Conservation (phyloP, 345 rosid species). For the Salix arbutifolia region DNA sequence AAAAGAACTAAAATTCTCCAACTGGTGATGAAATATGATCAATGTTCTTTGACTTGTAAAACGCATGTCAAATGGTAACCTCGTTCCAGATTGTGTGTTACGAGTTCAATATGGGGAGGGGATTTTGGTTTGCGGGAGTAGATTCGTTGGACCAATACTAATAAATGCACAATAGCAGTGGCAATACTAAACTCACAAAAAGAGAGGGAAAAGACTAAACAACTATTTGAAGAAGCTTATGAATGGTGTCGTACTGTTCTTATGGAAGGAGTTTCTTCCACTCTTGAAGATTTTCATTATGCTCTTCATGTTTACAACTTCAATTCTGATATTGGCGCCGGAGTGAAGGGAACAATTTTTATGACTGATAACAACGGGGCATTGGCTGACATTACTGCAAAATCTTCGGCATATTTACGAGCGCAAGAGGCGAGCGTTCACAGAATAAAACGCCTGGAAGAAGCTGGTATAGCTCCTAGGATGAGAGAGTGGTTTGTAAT, state of each 20-base stretch:
- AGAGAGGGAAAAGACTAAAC: too few relatives aligned
- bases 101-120: too few relatives aligned
- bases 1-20: neutral
- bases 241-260: too few relatives aligned
- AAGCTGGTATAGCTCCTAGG: constrained; percentile 85
- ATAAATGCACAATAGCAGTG: too few relatives aligned
- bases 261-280: too few relatives aligned
- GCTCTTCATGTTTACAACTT: too few relatives aligned
- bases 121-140: too few relatives aligned
- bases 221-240: too few relatives aligned
- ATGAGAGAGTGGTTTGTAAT: constrained; percentile 72
- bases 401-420: constrained; percentile 75
- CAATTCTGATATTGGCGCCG: too few relatives aligned
- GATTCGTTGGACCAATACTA: too few relatives aligned
- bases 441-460: constrained; percentile 64
- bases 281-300: too few relatives aligned
- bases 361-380: constrained; percentile 70
- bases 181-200: too few relatives aligned
- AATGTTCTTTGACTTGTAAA: neutral
- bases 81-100: neutral
- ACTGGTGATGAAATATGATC: neutral
- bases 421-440: constrained; percentile 78
- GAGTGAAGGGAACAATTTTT: constrained; percentile 75
- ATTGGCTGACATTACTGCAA: constrained; percentile 76
- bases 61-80: neutral